Conservation (phyloP, 2,329 filamentous ascomycete species). For the Sporothrix mexicana region DNA sequence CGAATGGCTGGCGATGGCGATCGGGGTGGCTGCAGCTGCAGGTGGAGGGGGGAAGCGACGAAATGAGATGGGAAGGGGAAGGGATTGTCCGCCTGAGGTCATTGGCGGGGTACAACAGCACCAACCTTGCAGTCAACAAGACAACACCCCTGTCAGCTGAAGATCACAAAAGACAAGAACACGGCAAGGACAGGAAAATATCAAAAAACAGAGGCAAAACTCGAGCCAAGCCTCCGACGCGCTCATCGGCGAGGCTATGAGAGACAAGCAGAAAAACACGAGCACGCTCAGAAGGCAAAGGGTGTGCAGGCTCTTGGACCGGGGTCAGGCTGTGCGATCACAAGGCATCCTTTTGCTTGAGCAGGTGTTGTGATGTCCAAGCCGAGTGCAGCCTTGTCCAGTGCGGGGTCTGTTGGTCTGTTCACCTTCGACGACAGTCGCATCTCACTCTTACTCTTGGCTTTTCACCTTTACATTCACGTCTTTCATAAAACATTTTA, state of each 20-base stretch:
- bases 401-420: background rate
- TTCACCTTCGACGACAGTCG: background rate
- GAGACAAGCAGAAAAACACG: no score
- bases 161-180: background rate
- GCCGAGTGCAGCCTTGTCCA: constrained; percentile 2
- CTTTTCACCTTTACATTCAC: background rate
- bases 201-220: no score
- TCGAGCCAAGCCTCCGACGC: no score
- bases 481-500: background rate
- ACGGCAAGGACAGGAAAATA: no score
- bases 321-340: constrained; percentile 26
- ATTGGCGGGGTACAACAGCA: background rate
- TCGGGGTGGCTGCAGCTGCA: background rate
- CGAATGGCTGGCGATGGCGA: background rate
- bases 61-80: background rate
- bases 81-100: constrained; percentile 17
- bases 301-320: background rate
- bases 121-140: background rate
- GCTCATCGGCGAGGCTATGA: no score
- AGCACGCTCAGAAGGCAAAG: background rate
- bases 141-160: constrained; percentile 12
- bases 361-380: background rate
- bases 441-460: background rate
- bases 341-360: constrained; percentile 17
- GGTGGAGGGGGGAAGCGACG: background rate